Percentiles rank a stretch among this genome's conserved stretches.
Evolutionary conservation across 2,329 filamentous ascomycete genomes (phyloP).

Genomic region (Penicillium sp.): DNA sequence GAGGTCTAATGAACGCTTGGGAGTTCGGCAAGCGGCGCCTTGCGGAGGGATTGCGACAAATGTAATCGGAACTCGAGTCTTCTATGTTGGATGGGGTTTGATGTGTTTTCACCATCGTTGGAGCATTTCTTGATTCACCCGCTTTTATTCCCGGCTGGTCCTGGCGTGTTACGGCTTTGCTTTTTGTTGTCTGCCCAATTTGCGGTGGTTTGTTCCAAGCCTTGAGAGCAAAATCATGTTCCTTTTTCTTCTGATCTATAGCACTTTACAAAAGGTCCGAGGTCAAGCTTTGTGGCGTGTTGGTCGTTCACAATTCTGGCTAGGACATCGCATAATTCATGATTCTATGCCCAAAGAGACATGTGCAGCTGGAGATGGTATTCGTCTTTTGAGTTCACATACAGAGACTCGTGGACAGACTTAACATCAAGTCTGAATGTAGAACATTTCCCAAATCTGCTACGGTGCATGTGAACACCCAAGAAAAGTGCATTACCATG

Average conservation of each 20-base stretch:
- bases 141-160: conserved; percentile 36
- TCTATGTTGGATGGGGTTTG: conserved; percentile 19
- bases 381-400: background rate
- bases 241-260: conserved; percentile 16
- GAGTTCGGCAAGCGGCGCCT: conserved; percentile 91
- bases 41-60: conserved; percentile 79
- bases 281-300: conserved; percentile 5
- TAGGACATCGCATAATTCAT: conserved; percentile 10
- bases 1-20: conserved; percentile 90
- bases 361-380: conserved; percentile 18
- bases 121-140: conserved; percentile 22
- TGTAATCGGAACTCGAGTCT: conserved; percentile 27
- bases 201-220: conserved; percentile 15
- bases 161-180: conserved; percentile 35
- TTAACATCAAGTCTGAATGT: too few species aligned
- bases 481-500: conserved; percentile 5
- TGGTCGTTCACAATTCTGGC: conserved; percentile 8
- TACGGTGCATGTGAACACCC: conserved; percentile 30
- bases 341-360: conserved; percentile 20
- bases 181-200: conserved; percentile 22
- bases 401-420: too few species aligned
- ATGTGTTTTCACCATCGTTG: conserved; percentile 20
- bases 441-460: conserved; percentile 20
- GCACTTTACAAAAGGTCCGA: conserved; percentile 23
- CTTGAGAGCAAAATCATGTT: conserved; percentile 29